Base-by-base conservation (phyloP, 23 red algal species). In the Gracilariopsis chorda region DNA sequence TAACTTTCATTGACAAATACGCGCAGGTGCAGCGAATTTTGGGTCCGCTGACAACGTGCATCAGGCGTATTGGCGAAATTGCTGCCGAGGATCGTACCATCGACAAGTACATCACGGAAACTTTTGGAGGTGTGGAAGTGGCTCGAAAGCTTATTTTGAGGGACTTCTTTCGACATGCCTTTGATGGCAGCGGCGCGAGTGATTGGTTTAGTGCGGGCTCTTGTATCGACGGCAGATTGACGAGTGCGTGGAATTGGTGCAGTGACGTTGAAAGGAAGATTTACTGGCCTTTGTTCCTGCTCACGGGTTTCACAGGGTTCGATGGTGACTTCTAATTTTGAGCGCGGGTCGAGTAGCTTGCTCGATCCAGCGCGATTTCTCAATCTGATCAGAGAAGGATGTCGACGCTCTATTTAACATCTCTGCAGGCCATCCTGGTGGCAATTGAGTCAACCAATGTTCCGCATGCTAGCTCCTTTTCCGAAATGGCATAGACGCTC, bases 81-180 rank as follows among this genome's bases (percentile, higher is more conserved):
- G 76, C 75, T 14, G 57, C 39, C 37, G 52, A 80, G n/a, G 88
- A 92, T 48, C 27, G n/a, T 32, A 48, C 29, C 14, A 77, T 93
- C 40, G 35, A 61, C 37, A 84, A 42, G 46, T 88, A 89, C 53
- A 91, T 95, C 73, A 64, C 71, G 8, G 62, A 84, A 47, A 82
- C 84, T 1, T 95, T 88, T 40, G 83, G 84, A 43, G 86, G 77
- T 7, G 84, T 90, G 23, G 85, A 90, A 42, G 30, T 45, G 17
- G 93, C 85, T 28, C 42, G 65, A 32, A 67, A 77, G 39, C 58
- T 47, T 16, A 91, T 95, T 0, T 57, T 95, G 86, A 69, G 77
- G 20, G 93, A 95, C 61, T 95, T 95, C 24, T 95, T 91, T 62
- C 71, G 93, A 52, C 86, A 95, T 63, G 93, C 93, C 7, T 95